Percentiles rank a stretch among this genome's conserved stretches.
phyloP scores from a whole-genome alignment of 805 yeast genomes.

The Candida ficus region DNA sequence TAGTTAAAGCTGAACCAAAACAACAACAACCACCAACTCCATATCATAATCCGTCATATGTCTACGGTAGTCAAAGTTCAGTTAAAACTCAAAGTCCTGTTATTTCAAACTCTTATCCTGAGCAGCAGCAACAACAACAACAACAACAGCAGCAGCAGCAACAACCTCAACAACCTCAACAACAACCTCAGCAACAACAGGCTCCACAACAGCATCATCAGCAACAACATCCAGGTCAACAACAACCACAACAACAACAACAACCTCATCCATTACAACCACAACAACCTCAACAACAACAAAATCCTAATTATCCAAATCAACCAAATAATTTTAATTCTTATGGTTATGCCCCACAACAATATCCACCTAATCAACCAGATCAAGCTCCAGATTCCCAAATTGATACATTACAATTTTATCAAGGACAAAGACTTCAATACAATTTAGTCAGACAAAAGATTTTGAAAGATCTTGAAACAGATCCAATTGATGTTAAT shows the following conservation, averaged over 20 bases:
- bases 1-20: slow-evolving; percentile 1
- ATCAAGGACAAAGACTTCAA: slow-evolving; percentile 19
- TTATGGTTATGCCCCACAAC: too few relatives aligned
- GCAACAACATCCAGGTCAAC: slow-evolving; percentile 4
- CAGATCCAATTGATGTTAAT: slow-evolving; percentile 8
- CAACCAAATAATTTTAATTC: background rate
- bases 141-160: background rate
- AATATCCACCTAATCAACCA: background rate
- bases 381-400: background rate
- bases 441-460: slow-evolving; percentile 15
- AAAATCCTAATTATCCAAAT: slow-evolving; percentile 4
- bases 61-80: slow-evolving; percentile 4
- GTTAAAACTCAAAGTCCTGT: slow-evolving; percentile 4
- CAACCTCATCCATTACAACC: background rate
- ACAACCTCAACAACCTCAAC: too few relatives aligned
- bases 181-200: slow-evolving; percentile 1
- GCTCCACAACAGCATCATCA: background rate
- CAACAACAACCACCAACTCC: background rate
- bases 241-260: slow-evolving; percentile 5
- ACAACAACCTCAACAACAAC: background rate
- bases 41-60: slow-evolving; percentile 3
- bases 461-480: slow-evolving; percentile 17
- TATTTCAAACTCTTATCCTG: background rate
- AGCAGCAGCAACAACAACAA: slow-evolving; percentile 1
- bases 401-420: slow-evolving; percentile 10